These are phyloP conservation scores for Pyrenula massariospora DNA, from an alignment of 495 filamentous ascomycete genomes.

Conservation along the genomic window DNA sequence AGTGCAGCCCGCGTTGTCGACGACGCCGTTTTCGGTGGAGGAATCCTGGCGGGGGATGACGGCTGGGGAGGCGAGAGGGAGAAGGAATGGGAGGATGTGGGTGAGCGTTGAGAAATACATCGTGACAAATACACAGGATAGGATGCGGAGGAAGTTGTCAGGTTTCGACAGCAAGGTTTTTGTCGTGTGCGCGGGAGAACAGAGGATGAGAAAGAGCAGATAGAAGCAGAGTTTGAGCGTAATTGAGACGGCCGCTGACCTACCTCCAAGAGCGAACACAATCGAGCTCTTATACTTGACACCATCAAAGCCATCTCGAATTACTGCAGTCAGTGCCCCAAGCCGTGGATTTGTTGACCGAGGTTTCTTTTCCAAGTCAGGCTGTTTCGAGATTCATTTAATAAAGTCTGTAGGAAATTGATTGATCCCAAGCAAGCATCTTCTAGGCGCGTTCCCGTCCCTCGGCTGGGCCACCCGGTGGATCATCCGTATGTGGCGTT, in stretches of 20 bases:
- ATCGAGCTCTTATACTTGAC: not conserved
- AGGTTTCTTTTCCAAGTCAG: not conserved
- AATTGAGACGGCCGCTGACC: no score
- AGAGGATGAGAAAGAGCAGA: not conserved
- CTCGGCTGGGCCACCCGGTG: not conserved
- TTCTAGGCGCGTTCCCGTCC: not conserved
- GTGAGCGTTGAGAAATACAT: not conserved
- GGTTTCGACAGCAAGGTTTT: no score
- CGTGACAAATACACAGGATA: no score
- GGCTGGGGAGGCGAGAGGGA: constrained; percentile 7
- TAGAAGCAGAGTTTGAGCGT: no score
- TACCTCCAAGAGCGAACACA: not conserved
- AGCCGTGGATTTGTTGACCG: not conserved
- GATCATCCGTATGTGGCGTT: not conserved
- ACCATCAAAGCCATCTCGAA: not conserved
- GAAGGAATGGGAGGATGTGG: not conserved
- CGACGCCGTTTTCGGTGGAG: constrained; percentile 31
- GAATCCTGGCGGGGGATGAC: constrained; percentile 10
- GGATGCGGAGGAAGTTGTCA: no score
- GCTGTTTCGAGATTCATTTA: not conserved
- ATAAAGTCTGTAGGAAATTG: not conserved
- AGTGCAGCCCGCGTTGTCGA: constrained; percentile 25
- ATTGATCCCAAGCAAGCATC: not conserved
- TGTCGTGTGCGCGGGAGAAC: no score
- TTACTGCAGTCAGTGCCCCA: not conserved